These are phyloP conservation scores for Onygenales sp. DNA, from an alignment of 2,329 filamentous ascomycete species.

Conservation along the genomic window DNA sequence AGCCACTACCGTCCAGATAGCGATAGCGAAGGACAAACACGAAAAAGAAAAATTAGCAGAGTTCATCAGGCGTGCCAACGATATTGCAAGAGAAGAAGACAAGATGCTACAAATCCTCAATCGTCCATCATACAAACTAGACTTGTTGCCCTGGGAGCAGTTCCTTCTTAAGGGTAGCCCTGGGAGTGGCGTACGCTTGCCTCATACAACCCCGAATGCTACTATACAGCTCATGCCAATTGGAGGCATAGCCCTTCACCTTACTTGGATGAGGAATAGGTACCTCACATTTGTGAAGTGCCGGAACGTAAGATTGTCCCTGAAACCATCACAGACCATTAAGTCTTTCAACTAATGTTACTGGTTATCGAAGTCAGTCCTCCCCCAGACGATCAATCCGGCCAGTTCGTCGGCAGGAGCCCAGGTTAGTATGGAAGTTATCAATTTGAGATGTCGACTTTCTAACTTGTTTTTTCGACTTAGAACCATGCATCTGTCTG, in stretches of 20 bases:
- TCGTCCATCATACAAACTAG: constrained; percentile 5
- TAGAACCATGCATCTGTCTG: too few species aligned
- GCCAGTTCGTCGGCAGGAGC: too few species aligned
- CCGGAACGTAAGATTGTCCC: not conserved
- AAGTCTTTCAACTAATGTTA: too few species aligned
- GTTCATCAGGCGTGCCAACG: constrained; percentile 3
- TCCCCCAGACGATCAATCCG: too few species aligned
- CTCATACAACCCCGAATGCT: not conserved
- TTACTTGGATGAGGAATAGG: constrained; percentile 5
- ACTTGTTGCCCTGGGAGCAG: constrained; percentile 9
- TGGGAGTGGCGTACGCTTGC: constrained; percentile 6
- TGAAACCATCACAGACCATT: too few species aligned
- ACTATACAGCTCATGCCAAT: constrained; percentile 8
- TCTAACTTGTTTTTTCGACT: too few species aligned
- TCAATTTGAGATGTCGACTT: too few species aligned
- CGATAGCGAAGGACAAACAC: not conserved
- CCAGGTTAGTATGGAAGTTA: too few species aligned
- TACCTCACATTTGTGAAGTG: not conserved
- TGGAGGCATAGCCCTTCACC: constrained; percentile 7
- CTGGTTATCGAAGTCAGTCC: too few species aligned
- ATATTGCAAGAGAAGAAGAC: constrained; percentile 4
- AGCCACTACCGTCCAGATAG: not conserved
- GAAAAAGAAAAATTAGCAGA: not conserved
- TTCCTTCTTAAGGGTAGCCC: constrained; percentile 11
- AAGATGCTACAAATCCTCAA: constrained; percentile 2